Percentiles rank a stretch among this genome's conserved stretches.
Evolutionary conservation across 768 basidiomycete species (phyloP).

Genomic region (Leccinellum albellum): DNA sequence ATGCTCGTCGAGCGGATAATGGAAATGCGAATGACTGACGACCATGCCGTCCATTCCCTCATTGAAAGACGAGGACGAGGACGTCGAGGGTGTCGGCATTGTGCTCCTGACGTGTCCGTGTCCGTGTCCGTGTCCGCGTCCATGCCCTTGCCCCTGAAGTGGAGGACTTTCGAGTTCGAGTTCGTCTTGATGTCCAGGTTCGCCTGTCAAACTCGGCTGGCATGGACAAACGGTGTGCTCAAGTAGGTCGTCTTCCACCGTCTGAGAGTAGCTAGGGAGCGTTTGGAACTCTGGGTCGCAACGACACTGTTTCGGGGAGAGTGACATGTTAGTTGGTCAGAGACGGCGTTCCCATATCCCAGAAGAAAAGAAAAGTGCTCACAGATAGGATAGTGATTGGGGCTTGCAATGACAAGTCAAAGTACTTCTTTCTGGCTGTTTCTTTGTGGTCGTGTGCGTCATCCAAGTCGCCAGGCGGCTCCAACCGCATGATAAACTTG

Average conservation of each 20-base stretch:
- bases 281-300: conserved; percentile 77
- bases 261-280: conserved; percentile 70
- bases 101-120: background rate
- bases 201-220: conserved; percentile 2
- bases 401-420: conserved; percentile 84
- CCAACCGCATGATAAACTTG: conserved; percentile 79
- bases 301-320: conserved; percentile 53
- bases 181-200: background rate
- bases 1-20: background rate
- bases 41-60: background rate
- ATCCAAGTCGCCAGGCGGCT: conserved; percentile 64
- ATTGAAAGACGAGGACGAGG: conserved; percentile 32
- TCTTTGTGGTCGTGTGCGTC: conserved; percentile 55
- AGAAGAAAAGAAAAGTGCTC: conserved; percentile 28
- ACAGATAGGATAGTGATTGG: conserved; percentile 88
- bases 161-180: background rate
- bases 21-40: background rate
- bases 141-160: background rate
- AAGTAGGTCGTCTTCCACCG: conserved; percentile 13
- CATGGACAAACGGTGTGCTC: conserved; percentile 43
- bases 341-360: background rate
- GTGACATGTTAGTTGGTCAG: background rate
- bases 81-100: conserved; percentile 8
- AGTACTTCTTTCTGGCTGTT: conserved; percentile 68
- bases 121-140: background rate